Percentiles rank a stretch among this genome's conserved stretches.
These are phyloP conservation scores for Collybiopsis luxurians DNA, from an alignment of 768 basidiomycete species.

Conservation along the genomic window DNA sequence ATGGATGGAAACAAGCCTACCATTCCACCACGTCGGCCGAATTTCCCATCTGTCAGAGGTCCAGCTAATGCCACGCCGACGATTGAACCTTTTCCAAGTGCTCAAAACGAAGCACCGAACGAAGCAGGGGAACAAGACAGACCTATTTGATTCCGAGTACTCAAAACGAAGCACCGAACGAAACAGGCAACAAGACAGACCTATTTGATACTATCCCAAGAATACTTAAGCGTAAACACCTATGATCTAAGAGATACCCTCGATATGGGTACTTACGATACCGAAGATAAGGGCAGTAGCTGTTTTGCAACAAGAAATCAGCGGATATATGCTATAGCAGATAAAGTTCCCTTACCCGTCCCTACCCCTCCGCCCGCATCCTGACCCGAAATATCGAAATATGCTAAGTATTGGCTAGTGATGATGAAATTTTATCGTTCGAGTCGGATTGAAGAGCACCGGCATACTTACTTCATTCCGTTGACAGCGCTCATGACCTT, in stretches of 20 bases:
- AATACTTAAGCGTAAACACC: background rate
- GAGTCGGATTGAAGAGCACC: background rate
- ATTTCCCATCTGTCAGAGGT: conserved; percentile 34
- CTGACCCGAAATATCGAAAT: conserved; percentile 36
- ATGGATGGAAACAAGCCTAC: conserved; percentile 17
- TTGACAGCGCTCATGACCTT: conserved; percentile 47
- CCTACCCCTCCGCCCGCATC: conserved; percentile 43
- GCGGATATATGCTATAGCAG: background rate
- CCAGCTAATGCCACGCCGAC: conserved; percentile 38
- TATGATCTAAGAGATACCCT: too few species aligned
- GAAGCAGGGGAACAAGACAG: too few species aligned
- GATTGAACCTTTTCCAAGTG: too few species aligned
- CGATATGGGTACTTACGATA: conserved; percentile 33
- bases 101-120: too few species aligned
- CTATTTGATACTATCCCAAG: conserved; percentile 36
- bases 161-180: too few species aligned
- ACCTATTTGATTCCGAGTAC: too few species aligned
- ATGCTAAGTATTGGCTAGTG: conserved; percentile 36
- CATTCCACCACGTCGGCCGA: conserved; percentile 46
- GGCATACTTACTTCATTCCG: conserved; percentile 38
- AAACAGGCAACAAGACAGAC: conserved; percentile 14
- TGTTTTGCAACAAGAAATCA: background rate
- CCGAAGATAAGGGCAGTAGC: conserved; percentile 43
- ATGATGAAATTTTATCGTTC: too few species aligned
- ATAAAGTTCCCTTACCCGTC: conserved; percentile 20